Percentiles rank a stretch among this genome's conserved stretches.
Evolutionary conservation across 352 stramenopile species (phyloP).

Genomic region (Globisporangium uncinulatum): DNA sequence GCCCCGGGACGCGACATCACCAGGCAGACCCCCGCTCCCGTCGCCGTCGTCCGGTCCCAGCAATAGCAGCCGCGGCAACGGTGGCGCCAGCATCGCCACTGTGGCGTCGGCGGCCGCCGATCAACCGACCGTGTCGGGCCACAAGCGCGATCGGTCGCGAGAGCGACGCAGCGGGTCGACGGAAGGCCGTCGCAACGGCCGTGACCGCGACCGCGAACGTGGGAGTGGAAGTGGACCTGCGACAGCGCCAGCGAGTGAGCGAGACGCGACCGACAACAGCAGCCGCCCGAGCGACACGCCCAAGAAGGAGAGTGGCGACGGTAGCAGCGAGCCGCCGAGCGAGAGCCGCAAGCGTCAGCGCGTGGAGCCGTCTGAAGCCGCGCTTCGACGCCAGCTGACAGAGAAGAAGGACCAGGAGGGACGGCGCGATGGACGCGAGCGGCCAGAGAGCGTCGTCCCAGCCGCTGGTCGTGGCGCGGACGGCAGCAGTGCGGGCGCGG

Average conservation of each 20-base stretch:
- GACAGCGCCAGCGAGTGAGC: slow-evolving; percentile 19
- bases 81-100: no score
- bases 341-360: slow-evolving; percentile 51
- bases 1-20: slow-evolving; percentile 19
- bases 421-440: slow-evolving; percentile 3
- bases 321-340: background rate
- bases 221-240: background rate
- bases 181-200: slow-evolving; percentile 26
- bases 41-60: background rate
- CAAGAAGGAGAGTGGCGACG: slow-evolving; percentile 20
- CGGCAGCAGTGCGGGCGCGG: background rate
- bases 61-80: slow-evolving; percentile 7
- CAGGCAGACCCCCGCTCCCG: slow-evolving; percentile 12
- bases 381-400: slow-evolving; percentile 60
- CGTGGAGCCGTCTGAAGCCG: slow-evolving; percentile 55
- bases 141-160: slow-evolving; percentile 24
- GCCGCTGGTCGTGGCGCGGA: background rate
- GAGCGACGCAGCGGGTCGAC: slow-evolving; percentile 34
- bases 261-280: slow-evolving; percentile 12
- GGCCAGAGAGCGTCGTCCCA: background rate
- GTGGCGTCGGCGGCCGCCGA: slow-evolving; percentile 1
- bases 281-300: slow-evolving; percentile 4
- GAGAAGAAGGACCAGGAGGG: slow-evolving; percentile 56
- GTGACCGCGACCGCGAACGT: slow-evolving; percentile 21
- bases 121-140: slow-evolving; percentile 9